Conservation (phyloP, 805 yeast genomes). For the Saturnispora sekii region DNA sequence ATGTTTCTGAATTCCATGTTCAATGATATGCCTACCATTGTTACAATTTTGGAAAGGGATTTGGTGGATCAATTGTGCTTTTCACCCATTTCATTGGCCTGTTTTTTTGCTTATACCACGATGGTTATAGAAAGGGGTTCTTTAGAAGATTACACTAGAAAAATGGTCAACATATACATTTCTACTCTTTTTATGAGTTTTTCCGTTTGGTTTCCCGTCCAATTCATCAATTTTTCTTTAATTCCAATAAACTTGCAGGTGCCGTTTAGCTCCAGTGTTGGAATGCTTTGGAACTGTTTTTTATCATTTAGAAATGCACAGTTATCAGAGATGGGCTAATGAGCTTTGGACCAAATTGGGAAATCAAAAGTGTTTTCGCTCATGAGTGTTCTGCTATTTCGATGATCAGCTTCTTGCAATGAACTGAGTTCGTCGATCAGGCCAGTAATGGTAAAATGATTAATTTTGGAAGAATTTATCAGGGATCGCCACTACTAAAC, state of each 20-base stretch:
- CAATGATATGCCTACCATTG: slow-evolving; percentile 71
- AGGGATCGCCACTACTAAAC: too few relatives aligned
- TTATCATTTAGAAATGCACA: slow-evolving; percentile 67
- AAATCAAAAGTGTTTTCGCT: not conserved
- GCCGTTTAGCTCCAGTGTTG: slow-evolving; percentile 78
- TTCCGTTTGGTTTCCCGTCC: slow-evolving; percentile 77
- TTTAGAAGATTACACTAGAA: slow-evolving; percentile 49
- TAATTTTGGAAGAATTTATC: too few relatives aligned
- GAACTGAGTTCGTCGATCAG: not conserved
- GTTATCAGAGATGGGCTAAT: not conserved
- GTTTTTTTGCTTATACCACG: slow-evolving; percentile 79
- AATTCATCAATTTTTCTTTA: slow-evolving; percentile 60
- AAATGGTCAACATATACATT: slow-evolving; percentile 56
- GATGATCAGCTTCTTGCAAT: not conserved
- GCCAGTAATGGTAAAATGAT: too few relatives aligned
- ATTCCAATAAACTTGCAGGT: slow-evolving; percentile 73
- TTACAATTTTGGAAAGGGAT: slow-evolving; percentile 78
- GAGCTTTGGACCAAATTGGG: not conserved
- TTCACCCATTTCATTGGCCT: slow-evolving; percentile 75
- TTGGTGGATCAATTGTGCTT: slow-evolving; percentile 83
- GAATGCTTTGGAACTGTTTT: slow-evolving; percentile 92
- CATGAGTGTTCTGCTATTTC: not conserved
- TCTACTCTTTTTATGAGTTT: slow-evolving; percentile 60
- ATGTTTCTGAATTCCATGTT: slow-evolving; percentile 67
- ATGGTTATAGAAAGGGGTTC: slow-evolving; percentile 70